Percentiles rank a stretch among this genome's conserved stretches.
These are phyloP conservation scores for Austroboletus niveus DNA, from an alignment of 1,284 basidiomycete genomes.

Conservation along the genomic window DNA sequence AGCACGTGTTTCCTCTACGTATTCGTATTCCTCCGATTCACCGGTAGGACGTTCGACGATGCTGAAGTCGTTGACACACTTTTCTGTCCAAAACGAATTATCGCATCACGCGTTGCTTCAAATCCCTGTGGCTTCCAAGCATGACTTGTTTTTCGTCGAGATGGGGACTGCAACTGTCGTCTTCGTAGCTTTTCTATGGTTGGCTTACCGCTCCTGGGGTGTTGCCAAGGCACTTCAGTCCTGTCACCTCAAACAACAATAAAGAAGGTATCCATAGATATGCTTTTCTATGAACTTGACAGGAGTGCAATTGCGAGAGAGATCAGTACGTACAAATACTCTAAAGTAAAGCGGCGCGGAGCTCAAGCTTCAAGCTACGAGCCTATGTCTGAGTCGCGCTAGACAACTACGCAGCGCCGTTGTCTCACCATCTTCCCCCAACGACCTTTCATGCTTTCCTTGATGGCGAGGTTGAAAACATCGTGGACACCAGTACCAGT, in stretches of 20 bases:
- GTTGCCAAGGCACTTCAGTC: slow-evolving; percentile 18
- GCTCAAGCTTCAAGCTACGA: slow-evolving; percentile 7
- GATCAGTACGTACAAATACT: slow-evolving; percentile 35
- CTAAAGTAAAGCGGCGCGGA: slow-evolving; percentile 6
- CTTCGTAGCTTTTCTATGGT: slow-evolving; percentile 28
- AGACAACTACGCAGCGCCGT: slow-evolving; percentile 78
- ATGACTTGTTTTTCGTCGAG: slow-evolving; percentile 25
- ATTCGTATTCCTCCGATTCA: slow-evolving; percentile 14
- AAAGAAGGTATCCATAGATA: slow-evolving; percentile 1
- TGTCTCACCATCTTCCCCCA: slow-evolving; percentile 75
- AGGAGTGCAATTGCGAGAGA: slow-evolving; percentile 24
- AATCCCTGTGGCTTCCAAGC: slow-evolving; percentile 26
- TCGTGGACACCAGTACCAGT: slow-evolving; percentile 86
- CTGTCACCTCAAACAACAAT: slow-evolving; percentile 27
- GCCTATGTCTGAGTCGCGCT: slow-evolving; percentile 13
- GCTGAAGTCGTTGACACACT: slow-evolving; percentile 17
- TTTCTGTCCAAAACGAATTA: slow-evolving; percentile 14
- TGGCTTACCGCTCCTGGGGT: slow-evolving; percentile 20
- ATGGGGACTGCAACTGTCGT: slow-evolving; percentile 24
- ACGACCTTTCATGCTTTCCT: slow-evolving; percentile 79
- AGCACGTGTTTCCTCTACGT: slow-evolving; percentile 6
- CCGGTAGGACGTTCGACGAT: slow-evolving; percentile 22
- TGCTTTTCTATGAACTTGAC: slow-evolving; percentile 11
- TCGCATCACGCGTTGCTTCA: slow-evolving; percentile 9
- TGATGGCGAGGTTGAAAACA: slow-evolving; percentile 89